Evolutionary conservation across 2,329 filamentous ascomycete species (phyloP), one percentile per base, ranked within the genome.

Genomic region (Aurifilum marmelostoma): DNA sequence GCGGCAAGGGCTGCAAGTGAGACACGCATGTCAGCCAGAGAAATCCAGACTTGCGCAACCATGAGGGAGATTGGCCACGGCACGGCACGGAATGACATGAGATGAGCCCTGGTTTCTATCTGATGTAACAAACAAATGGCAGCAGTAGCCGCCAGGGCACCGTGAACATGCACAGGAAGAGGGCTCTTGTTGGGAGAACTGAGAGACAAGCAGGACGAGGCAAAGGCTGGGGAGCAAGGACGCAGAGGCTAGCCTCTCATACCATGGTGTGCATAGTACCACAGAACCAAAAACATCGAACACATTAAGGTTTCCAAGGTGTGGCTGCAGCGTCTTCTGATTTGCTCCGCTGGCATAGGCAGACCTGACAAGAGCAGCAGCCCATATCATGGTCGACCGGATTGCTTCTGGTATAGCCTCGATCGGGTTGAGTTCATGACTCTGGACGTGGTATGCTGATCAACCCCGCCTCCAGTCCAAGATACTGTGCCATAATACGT

Each of bases 1-100:
- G 37, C 14, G 43, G 41, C 27, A 43, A 32, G 27, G 61, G 27
- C 39, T 52, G 61, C 37, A 29, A 29, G 61, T 63, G 61, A 63
- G 61, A 63, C 61, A 50, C 34, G 61, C 61, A 52, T 29, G 61
- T 63, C 61, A 50, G 27, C 39, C 24, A 34, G 27, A 21, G 43
- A 18, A 11, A 54, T n/a, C 39, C 18, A 39, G 24, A 41, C 32
- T 6, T 6, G 18, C 8, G 58, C 8, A 63, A 29, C 39, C 18
- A 52, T 8, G 9, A 12, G 3, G 62, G 27, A 37, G 21, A 63
- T 63, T 64, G 7, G 54, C 54, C 54, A 58, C 18, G 54, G 29
- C 14, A 61, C 32, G 59, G 34, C 39, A 62, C 21, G 43, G 43
- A 47, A 32, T 24, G n/a, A 29, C 59, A 62, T 41, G 37, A 18